Conservation (phyloP, 2,329 filamentous ascomycete species). For the Didymella keratinophila region DNA sequence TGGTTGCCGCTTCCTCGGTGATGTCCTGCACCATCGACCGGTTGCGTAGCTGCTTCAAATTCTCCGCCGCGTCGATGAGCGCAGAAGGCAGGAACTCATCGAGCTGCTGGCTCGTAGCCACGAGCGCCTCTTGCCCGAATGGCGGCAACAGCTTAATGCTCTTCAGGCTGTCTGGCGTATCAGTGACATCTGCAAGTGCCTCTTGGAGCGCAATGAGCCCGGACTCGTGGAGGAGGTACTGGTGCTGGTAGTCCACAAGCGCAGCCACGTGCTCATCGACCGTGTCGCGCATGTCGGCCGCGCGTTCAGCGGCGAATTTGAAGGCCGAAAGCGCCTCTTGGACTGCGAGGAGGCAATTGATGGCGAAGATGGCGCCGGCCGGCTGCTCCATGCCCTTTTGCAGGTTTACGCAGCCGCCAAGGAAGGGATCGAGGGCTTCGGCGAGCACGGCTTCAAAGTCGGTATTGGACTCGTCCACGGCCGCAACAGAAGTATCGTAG, state of each 20-base stretch:
- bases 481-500: conserved; percentile 80
- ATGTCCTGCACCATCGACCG: conserved; percentile 75
- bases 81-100: conserved; percentile 94
- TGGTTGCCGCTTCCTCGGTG: conserved; percentile 81
- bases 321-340: conserved; percentile 65
- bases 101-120: conserved; percentile 74
- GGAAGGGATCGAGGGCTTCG: conserved; percentile 86
- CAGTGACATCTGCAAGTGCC: conserved; percentile 59
- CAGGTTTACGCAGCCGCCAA: conserved; percentile 76
- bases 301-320: conserved; percentile 68
- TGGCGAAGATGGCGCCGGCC: conserved; percentile 70
- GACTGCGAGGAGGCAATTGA: conserved; percentile 74
- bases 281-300: conserved; percentile 63
- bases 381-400: conserved; percentile 67
- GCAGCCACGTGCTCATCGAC: conserved; percentile 64
- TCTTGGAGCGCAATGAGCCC: conserved; percentile 72
- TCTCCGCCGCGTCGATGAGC: conserved; percentile 88
- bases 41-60: conserved; percentile 76
- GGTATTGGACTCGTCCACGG: conserved; percentile 62
- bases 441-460: conserved; percentile 78
- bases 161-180: conserved; percentile 60
- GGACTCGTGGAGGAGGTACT: conserved; percentile 77
- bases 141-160: conserved; percentile 63
- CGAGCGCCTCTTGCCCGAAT: conserved; percentile 69
- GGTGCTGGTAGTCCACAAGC: conserved; percentile 73